Base-by-base conservation (phyloP, 2,329 filamentous ascomycete species). In the Aspergillus ochraceus region DNA sequence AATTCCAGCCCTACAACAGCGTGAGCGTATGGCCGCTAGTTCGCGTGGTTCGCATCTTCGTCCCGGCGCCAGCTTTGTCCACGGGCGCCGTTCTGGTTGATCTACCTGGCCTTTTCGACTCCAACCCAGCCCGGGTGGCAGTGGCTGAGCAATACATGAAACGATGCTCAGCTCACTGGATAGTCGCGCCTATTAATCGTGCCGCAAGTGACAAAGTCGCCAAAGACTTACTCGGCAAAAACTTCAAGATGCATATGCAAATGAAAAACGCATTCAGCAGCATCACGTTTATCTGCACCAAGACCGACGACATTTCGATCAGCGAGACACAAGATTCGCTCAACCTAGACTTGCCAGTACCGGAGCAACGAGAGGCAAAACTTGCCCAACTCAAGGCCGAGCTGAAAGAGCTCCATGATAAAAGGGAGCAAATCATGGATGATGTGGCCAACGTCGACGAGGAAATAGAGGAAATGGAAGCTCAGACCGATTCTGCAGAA, bases 271-370 rank as follows among this genome's bases (percentile, higher is more conserved):
- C 76, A 0, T 84, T 84, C 56, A 79, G 74, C 6, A 77, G 74
- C 2, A 76, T 88, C 2, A 86, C 84, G 0, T 88, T 88, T 60
- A 84, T 89, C 14, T 88, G 86, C 66, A 83, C 80, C 17, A 88
- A 88, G 67, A 86, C 84, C 0, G 87, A 89, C 66, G 84, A 88
- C 49, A 85, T 88, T 9, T 81, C 76, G 8, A 71, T 81, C 4
- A 77, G 71, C 0, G 80, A 84, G 57, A 79, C 79, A 73, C 49
- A 75, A 65, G 72, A 76, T 12, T 75, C 68, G 19, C 70, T 83
- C 6, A 69, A 66, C 1, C 67, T 81, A 2, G 70, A 75, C 1
- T 12, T 59, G n/a, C 54, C 60, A 19, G 14, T n/a, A 10, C 26
- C 22, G 12, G 69, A 77, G 46, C 32, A 53, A 6, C 5, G 14